Evolutionary conservation across 164 flowering plant genomes (phyloP).

Genomic region (Malania oleifera): DNA sequence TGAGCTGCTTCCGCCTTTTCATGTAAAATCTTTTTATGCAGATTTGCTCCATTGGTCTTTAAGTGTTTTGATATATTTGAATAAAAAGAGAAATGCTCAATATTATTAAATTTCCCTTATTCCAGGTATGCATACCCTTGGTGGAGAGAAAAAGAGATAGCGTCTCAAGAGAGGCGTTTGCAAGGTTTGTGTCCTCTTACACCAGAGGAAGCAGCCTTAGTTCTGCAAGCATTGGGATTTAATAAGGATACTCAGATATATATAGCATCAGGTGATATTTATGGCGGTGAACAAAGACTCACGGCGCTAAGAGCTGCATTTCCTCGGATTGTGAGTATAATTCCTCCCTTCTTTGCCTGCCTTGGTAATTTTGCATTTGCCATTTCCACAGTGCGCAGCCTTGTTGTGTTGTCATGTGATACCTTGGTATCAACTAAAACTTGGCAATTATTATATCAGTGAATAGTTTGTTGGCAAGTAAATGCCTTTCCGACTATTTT

Average conservation of each 20-base stretch:
- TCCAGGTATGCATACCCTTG: conserved; percentile 91
- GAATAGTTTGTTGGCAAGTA: no score
- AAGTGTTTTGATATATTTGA: no score
- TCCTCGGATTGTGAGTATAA: conserved; percentile 72
- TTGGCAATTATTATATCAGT: no score
- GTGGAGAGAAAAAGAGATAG: conserved; percentile 99
- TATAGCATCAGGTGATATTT: conserved; percentile 97
- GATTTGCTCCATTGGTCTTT: no score
- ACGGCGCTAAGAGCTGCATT: conserved; percentile 62
- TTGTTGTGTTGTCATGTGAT: no score
- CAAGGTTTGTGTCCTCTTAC: conserved; percentile 96
- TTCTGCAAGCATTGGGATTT: conserved; percentile 76
- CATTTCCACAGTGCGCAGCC: not conserved
- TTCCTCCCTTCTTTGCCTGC: not conserved
- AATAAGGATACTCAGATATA: conserved; percentile 73
- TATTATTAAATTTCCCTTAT: no score
- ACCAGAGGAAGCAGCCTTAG: conserved; percentile 80
- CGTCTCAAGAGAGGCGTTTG: conserved; percentile 71
- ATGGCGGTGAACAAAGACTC: conserved; percentile 82
- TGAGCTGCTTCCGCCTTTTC: no score
- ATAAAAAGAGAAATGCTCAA: no score
- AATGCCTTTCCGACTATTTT: no score
- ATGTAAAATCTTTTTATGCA: no score
- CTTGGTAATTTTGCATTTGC: not conserved
- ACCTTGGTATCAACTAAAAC: no score